These are phyloP conservation scores for Quercus glauca DNA, from an alignment of 306 rosid genomes.

Conservation along the genomic window DNA sequence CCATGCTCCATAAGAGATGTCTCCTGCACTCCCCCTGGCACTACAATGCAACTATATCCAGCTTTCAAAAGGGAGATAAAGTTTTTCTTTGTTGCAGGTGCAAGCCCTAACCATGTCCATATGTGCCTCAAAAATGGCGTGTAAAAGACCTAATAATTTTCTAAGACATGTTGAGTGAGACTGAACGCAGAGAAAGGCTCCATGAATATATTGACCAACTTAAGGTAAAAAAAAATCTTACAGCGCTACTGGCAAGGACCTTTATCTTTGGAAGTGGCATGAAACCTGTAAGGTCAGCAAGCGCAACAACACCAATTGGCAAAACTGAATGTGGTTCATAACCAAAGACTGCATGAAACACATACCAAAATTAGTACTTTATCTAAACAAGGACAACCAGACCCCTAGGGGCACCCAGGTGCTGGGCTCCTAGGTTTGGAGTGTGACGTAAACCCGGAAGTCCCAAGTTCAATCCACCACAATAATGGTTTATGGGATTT, in stretches of 20 bases:
- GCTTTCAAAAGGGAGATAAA: constrained; percentile 55
- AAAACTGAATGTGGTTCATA: constrained; percentile 96
- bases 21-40: constrained; percentile 99
- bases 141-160: constrained; percentile 59
- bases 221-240: constrained; percentile 43
- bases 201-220: neutral
- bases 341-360: constrained; percentile 64
- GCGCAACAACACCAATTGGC: constrained; percentile 81
- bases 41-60: constrained; percentile 81
- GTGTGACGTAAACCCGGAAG: too few relatives aligned
- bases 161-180: constrained; percentile 16
- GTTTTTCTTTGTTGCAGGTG: constrained; percentile 66
- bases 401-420: neutral
- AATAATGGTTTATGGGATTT: too few relatives aligned
- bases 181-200: neutral
- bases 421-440: too few relatives aligned
- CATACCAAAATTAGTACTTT: neutral
- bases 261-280: constrained; percentile 86
- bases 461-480: too few relatives aligned
- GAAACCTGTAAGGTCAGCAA: constrained; percentile 82
- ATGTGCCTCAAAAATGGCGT: constrained; percentile 92
- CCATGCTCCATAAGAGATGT: constrained; percentile 68
- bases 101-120: constrained; percentile 97
- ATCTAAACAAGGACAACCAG: constrained; percentile 1
- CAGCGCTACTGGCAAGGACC: constrained; percentile 95